Conservation (phyloP, 2,329 filamentous ascomycete genomes). For the Chaetomiaceae sp. region DNA sequence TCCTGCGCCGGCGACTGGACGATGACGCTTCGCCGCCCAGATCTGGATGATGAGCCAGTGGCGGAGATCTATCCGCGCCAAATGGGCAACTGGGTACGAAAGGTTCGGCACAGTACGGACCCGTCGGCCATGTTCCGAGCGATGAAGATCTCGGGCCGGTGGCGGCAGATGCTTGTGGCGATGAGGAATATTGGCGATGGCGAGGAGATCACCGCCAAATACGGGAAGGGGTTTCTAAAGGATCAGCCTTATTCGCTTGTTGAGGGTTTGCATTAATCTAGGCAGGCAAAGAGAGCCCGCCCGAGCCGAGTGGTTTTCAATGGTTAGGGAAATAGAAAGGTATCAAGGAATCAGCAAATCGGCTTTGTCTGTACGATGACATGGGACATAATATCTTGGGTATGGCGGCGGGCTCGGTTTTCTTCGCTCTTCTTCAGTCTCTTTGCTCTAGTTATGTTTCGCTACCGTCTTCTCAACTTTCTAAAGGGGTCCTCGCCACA, state of each 20-base stretch:
- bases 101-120: slow-evolving; percentile 17
- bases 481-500: background rate
- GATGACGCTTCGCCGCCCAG: slow-evolving; percentile 22
- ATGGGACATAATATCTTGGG: background rate
- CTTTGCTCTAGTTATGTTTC: background rate
- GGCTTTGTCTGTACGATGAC: background rate
- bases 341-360: too few relatives aligned
- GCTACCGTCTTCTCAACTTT: background rate
- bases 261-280: slow-evolving; percentile 19
- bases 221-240: slow-evolving; percentile 21
- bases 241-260: slow-evolving; percentile 20
- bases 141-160: slow-evolving; percentile 24
- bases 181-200: slow-evolving; percentile 21
- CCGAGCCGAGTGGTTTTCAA: background rate
- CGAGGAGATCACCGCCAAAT: slow-evolving; percentile 26
- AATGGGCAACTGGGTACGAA: slow-evolving; percentile 27
- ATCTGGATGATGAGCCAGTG: slow-evolving; percentile 19
- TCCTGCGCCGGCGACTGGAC: slow-evolving; percentile 18
- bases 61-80: slow-evolving; percentile 25
- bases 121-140: slow-evolving; percentile 20
- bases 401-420: background rate
- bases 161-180: slow-evolving; percentile 23
- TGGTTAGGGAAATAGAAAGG: too few relatives aligned
- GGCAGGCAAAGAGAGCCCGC: too few relatives aligned
- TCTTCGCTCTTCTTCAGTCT: background rate